Conservation (phyloP, 2,329 filamentous ascomycete genomes). For the Fusarium foetens region DNA sequence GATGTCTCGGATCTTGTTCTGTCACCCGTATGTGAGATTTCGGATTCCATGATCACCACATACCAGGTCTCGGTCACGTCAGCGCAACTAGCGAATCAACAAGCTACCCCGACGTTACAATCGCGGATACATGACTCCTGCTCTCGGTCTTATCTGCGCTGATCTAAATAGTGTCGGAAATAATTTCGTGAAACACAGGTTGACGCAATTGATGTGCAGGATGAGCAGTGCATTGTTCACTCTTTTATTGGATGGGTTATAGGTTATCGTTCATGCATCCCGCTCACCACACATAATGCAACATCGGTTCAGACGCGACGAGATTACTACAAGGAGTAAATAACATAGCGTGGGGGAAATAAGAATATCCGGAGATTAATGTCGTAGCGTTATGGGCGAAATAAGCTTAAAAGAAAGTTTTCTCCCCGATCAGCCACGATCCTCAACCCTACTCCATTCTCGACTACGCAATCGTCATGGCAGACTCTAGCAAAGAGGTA, state of each 20-base stretch:
- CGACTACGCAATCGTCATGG: too few species aligned
- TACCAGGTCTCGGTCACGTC: conserved; percentile 32
- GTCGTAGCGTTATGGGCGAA: accelerated
- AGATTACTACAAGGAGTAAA: neutral
- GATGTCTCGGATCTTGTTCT: neutral
- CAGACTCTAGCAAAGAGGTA: neutral
- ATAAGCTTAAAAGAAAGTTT: conserved; percentile 25
- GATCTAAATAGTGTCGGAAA: neutral
- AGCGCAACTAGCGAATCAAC: neutral
- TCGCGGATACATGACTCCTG: conserved; percentile 1
- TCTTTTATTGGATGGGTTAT: neutral
- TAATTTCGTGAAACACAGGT: neutral
- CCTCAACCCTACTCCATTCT: too few species aligned
- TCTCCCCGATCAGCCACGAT: neutral
- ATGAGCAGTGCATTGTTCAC: neutral
- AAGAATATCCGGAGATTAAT: accelerated
- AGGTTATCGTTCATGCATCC: neutral
- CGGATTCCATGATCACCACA: conserved; percentile 8
- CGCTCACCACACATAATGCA: neutral
- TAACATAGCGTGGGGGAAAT: accelerated
- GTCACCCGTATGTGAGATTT: accelerated
- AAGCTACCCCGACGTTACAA: neutral
- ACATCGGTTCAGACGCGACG: neutral
- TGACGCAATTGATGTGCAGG: conserved; percentile 23
- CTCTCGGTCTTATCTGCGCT: neutral